Evolutionary conservation across 768 basidiomycete species (phyloP), one percentile per base, ranked within the genome.

Genomic region (Russula sp.): DNA sequence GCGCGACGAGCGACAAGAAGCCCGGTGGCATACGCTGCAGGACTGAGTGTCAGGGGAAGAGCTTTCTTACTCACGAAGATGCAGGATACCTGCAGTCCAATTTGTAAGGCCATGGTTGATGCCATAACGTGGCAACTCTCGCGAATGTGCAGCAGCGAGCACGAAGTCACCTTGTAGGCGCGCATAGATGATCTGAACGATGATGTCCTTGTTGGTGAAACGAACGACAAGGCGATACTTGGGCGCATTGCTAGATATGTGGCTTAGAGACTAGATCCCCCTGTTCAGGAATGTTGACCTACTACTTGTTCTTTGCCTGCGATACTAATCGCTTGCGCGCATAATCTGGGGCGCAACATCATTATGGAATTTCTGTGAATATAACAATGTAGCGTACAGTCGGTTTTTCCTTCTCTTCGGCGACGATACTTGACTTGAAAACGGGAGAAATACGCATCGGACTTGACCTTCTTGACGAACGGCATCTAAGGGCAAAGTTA

Each of bases 221-320:
- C 97, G 93, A 74, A 99, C 97, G 66, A 98, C 97, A 55, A 98
- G 87, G 70, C 95, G 94, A 79, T 97, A 97, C 80, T 98, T 97
- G 60, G 95, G 94, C 44, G 94, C 92, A 71, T 96, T 96, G 81
- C 89, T 91, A 47, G 58, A 66, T 22, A 22, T 60, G 32, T 2
- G 48, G 9, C 20, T 35, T 10, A 20, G n/a, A 16, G 59, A 20
- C 14, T 27, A 59, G 40, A 40, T 16, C 48, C 47, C 20, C 14
- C 7, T 10, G 16, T 55, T 47, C 22, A 57, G 39, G n/a, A 18
- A 61, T 32, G 34, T 42, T 58, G 10, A 77, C 85, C 39, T 74
- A 89, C 88, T 97, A 98, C 82, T 98, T 98, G 87, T 98, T 98
- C 84, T 99, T 99, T 63, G 97, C 94, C 83, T 99, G 97, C 63